A percentile compares a stretch with the other conserved stretches of the same genome.
Evolutionary conservation across 2,329 filamentous ascomycete species (phyloP).

Genomic region (Sordariomycetes sp.): DNA sequence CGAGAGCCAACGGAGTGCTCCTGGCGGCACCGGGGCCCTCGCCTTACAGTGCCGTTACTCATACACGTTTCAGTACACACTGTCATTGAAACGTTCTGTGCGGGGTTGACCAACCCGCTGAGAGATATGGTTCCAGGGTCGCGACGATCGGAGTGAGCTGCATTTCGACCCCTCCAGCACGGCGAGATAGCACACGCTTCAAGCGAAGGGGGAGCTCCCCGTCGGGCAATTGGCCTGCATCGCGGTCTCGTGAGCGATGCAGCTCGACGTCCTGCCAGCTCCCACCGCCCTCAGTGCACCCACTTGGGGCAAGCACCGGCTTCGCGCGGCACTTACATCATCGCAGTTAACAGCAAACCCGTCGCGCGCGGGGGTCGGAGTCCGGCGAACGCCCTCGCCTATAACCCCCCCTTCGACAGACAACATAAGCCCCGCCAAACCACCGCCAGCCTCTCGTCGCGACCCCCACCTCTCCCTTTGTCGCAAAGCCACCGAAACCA

Average conservation of each 20-base stretch:
- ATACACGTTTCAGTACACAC: too few species aligned
- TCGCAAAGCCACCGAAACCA: neutral
- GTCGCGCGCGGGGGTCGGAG: neutral
- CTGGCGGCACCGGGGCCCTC: too few species aligned
- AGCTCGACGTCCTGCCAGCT: neutral
- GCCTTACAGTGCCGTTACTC: too few species aligned
- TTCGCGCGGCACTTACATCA: slow-evolving; percentile 1
- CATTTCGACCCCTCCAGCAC: neutral
- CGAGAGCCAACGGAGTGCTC: too few species aligned
- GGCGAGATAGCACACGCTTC: neutral
- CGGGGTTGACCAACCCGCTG: too few species aligned
- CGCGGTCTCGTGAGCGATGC: neutral
- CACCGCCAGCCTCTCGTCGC: neutral
- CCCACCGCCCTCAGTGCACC: neutral
- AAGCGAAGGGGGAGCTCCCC: neutral
- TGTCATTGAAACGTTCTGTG: too few species aligned
- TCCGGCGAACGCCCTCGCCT: neutral
- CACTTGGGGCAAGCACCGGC: neutral
- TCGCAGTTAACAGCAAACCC: too few species aligned
- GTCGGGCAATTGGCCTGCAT: neutral
- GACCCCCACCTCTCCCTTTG: neutral
- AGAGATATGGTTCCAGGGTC: too few species aligned
- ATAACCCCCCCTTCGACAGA: neutral
- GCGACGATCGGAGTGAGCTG: neutral
- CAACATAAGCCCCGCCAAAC: neutral